Evolutionary conservation across 768 basidiomycete genomes (phyloP), one percentile per base, ranked within the genome.

Genomic region (Lentinus tigrinus): DNA sequence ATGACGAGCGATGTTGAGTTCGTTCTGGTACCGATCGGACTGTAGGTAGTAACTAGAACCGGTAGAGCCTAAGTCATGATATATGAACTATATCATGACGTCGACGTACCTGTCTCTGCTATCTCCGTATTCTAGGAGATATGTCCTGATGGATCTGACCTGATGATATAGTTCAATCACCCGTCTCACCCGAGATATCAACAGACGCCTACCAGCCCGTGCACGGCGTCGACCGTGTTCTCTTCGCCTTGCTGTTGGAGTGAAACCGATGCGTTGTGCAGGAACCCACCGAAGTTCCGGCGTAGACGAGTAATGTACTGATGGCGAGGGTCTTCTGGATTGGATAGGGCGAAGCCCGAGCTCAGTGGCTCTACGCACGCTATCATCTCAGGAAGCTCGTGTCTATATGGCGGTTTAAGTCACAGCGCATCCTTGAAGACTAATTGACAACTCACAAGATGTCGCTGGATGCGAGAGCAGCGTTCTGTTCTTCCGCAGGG

Each of bases 381-480:
- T 59, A 93, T 85, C 82, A 92, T 89, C 67, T 92, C 91, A 1
- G 86, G 84, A 24, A 88, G 82, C 63, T 89, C 89, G 61, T 87
- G 77, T 39, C 90, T 91, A 54, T 47, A n/a, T n/a, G 21, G 58
- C 3, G 27, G 11, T 27, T 40, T 16, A 14, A 38, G 40, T 2
- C 11, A 17, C 23, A 19, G 27, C 14, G 19, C 17, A 24, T 11
- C 11, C 40, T 49, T 28, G 11, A 43, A 23, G n/a, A 26, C 23
- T 28, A 43, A 26, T 3, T 14, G 27, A 31, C 31, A 38, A 71
- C 83, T 70, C 66, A 89, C 91, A 91, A 67, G 24, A 89, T 84
- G 67, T 93, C 91, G 61, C 81, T 85, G 0, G 84, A 85, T 31
- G 70, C 64, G 13, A 77, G 71, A 14, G 77, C 71, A 5, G 73